Percentiles rank a stretch among this genome's conserved stretches.
Conservation (phyloP, 768 basidiomycete species). For the Xerocomellus chrysenteron region DNA sequence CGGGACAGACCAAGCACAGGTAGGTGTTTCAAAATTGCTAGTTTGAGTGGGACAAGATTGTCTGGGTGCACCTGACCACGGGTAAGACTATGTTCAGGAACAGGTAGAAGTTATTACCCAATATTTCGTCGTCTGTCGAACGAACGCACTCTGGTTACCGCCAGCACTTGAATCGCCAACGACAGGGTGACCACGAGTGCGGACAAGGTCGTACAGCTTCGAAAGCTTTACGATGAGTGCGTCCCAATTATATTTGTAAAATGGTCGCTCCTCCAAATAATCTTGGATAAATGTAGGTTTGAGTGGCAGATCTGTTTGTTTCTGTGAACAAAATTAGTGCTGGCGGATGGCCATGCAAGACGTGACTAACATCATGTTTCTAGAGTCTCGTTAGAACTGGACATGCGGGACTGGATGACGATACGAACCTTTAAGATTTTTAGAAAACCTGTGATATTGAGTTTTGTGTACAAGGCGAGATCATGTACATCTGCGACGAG, state of each 20-base stretch:
- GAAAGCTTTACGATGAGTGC: constrained; percentile 95
- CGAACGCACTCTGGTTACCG: constrained; percentile 94
- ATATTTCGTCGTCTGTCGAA: constrained; percentile 98
- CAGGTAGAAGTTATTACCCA: constrained; percentile 62
- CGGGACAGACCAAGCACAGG: constrained; percentile 80
- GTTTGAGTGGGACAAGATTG: constrained; percentile 89
- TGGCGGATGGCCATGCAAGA: neutral
- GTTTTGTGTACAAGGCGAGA: constrained; percentile 89
- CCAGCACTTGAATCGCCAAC: constrained; percentile 93
- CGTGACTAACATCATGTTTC: constrained; percentile 84
- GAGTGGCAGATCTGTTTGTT: constrained; percentile 83
- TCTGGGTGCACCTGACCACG: constrained; percentile 73
- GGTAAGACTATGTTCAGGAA: constrained; percentile 3
- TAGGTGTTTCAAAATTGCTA: constrained; percentile 88
- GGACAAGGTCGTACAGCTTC: constrained; percentile 90
- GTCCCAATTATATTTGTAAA: constrained; percentile 97
- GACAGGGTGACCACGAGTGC: constrained; percentile 92
- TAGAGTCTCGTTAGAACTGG: constrained; percentile 29
- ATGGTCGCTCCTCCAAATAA: constrained; percentile 91
- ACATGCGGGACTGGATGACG: neutral
- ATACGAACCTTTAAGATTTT: constrained; percentile 86
- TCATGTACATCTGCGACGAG: constrained; percentile 93
- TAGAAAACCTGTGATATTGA: constrained; percentile 98
- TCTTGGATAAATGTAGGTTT: constrained; percentile 88
- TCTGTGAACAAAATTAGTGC: constrained; percentile 47